Evolutionary conservation across 2,329 filamentous ascomycete species (phyloP).

Genomic region (Cryphonectria carpinicola): DNA sequence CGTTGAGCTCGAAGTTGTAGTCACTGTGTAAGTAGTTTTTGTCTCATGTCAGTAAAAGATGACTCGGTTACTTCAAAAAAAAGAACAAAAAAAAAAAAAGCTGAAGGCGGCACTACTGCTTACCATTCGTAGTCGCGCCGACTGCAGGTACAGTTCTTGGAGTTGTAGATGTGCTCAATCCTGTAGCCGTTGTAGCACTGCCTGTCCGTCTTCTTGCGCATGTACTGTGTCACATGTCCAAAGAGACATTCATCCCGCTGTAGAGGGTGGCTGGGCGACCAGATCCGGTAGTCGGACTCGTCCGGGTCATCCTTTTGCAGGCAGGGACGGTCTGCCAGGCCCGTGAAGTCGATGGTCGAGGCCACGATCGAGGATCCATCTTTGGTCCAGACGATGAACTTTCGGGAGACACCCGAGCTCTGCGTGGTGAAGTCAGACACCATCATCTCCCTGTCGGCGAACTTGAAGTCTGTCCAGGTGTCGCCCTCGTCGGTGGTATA

Average conservation of each 20-base stretch:
- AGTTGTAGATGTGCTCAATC: conserved; percentile 71
- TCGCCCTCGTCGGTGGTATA: conserved; percentile 83
- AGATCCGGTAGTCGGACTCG: conserved; percentile 77
- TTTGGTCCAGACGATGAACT: conserved; percentile 88
- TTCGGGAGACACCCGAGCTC: conserved; percentile 84
- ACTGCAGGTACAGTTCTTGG: conserved; percentile 81
- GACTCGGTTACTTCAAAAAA: no score
- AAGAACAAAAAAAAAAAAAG: no score
- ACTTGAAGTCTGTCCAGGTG: conserved; percentile 77
- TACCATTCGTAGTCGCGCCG: conserved; percentile 92
- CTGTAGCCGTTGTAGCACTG: conserved; percentile 82
- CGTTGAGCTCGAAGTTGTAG: conserved; percentile 87
- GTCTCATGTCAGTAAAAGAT: conserved; percentile 34
- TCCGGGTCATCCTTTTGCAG: conserved; percentile 61
- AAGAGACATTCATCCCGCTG: conserved; percentile 84
- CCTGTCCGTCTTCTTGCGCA: conserved; percentile 81
- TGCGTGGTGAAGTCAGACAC: conserved; percentile 85
- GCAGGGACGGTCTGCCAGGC: conserved; percentile 75
- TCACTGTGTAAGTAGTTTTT: conserved; percentile 58
- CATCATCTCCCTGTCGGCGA: conserved; percentile 70
- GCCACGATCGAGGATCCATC: conserved; percentile 65
- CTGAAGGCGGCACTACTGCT: conserved; percentile 38
- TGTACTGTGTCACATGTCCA: conserved; percentile 85
- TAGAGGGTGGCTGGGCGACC: conserved; percentile 83
- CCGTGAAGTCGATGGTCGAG: conserved; percentile 87